Conservation (phyloP, 345 rosid species). For the Camelina neglecta region DNA sequence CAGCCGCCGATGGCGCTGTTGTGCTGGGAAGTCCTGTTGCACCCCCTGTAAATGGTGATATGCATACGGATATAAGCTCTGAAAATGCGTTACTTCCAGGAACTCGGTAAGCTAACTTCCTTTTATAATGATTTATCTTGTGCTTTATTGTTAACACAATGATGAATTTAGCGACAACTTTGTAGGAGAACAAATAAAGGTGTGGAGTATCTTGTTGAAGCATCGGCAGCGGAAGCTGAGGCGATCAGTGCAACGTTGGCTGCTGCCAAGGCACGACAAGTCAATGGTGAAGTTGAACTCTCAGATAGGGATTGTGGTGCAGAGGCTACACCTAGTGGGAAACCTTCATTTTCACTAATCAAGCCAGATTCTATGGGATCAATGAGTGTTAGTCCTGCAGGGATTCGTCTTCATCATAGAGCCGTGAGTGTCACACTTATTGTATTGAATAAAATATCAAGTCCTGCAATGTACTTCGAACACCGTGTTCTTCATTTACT, state of each 20-base stretch:
- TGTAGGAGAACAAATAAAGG: conserved; percentile 80
- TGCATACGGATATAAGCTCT: conserved; percentile 83
- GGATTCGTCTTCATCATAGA: conserved; percentile 86
- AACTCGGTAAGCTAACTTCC: conserved; percentile 57
- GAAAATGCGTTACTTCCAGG: conserved; percentile 81
- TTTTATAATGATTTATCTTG: conserved; percentile 10
- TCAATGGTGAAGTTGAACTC: conserved; percentile 80
- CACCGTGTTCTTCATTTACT: conserved; percentile 26
- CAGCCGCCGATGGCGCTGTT: conserved; percentile 75
- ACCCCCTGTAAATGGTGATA: conserved; percentile 81
- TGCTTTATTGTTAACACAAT: conserved; percentile 6
- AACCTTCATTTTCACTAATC: conserved; percentile 60
- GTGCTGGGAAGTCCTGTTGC: conserved; percentile 88
- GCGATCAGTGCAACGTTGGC: conserved; percentile 89
- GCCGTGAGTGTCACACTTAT: conserved; percentile 60
- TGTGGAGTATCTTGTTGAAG: conserved; percentile 89
- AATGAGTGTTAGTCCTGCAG: conserved; percentile 60
- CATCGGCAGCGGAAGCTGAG: conserved; percentile 95
- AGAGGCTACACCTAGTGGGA: conserved; percentile 87
- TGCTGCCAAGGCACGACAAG: conserved; percentile 94
- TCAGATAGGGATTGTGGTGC: conserved; percentile 81
- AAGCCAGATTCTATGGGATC: conserved; percentile 71
- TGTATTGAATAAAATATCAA: not conserved
- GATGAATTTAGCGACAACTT: conserved; percentile 27
- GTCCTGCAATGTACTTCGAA: conserved; percentile 23